phyloP scores from a whole-genome alignment of 257 asterid genomes.

The Solanum medicagineum region DNA sequence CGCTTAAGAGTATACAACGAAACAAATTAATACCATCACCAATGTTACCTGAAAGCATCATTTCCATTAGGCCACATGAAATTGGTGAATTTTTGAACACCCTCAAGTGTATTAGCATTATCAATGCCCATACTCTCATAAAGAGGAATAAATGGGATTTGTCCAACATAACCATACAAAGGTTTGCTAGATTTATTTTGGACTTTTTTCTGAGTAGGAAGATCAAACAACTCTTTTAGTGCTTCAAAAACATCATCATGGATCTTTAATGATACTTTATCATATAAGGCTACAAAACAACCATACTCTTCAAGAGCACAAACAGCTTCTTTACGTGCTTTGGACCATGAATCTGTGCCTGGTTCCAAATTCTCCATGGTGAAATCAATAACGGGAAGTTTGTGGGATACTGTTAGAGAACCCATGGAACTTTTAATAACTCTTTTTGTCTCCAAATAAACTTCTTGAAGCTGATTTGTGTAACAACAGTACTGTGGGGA shows the following conservation, averaged over 20 bases:
- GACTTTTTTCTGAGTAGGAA: conserved; percentile 50
- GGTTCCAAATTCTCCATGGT: conserved; percentile 24
- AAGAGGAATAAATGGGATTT: conserved; percentile 56
- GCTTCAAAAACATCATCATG: conserved; percentile 21
- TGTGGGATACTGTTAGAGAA: conserved; percentile 7
- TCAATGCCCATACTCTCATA: conserved; percentile 79
- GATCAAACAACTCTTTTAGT: conserved; percentile 35
- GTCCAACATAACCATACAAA: conserved; percentile 66
- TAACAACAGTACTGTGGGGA: not conserved
- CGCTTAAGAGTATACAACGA: not conserved
- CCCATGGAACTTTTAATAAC: not conserved
- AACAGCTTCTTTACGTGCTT: conserved; percentile 21
- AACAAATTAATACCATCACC: not conserved
- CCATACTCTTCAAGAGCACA: conserved; percentile 57
- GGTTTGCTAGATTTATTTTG: conserved; percentile 58
- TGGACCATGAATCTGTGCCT: conserved; percentile 36
- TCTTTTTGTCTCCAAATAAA: not conserved
- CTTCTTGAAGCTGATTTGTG: not conserved
- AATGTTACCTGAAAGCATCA: conserved; percentile 27
- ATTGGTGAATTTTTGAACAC: conserved; percentile 28
- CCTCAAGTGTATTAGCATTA: conserved; percentile 36
- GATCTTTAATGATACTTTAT: conserved; percentile 24
- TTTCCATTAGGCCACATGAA: conserved; percentile 77
- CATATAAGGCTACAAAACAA: conserved; percentile 46
- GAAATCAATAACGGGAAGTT: conserved; percentile 40